A percentile compares a stretch with the other conserved stretches of the same genome.
phyloP scores from a whole-genome alignment of 768 basidiomycete genomes.

The Naganishia onofrii region DNA sequence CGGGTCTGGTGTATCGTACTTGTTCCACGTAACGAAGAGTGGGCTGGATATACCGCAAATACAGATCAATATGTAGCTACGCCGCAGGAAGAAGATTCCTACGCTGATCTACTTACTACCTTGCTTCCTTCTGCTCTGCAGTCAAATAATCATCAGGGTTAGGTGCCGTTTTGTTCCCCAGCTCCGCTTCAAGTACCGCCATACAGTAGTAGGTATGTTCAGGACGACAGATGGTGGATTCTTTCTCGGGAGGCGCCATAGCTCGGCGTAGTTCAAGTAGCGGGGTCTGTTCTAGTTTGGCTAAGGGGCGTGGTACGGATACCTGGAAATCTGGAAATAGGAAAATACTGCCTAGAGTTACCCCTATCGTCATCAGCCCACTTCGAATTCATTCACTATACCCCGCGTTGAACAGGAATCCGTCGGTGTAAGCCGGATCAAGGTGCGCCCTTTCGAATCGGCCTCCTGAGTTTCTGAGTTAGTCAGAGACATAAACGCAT shows the following conservation, averaged over 20 bases:
- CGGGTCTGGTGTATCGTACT: slow-evolving; percentile 42
- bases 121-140: slow-evolving; percentile 66
- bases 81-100: background rate
- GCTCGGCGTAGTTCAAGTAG: background rate
- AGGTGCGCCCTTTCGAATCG: background rate
- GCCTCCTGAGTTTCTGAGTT: background rate
- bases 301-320: too few species aligned
- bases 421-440: background rate
- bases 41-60: slow-evolving; percentile 62
- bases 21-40: slow-evolving; percentile 96
- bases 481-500: background rate
- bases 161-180: slow-evolving; percentile 59
- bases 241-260: background rate
- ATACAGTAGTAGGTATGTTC: slow-evolving; percentile 55
- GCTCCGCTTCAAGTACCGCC: slow-evolving; percentile 51
- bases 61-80: background rate
- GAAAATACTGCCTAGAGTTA: too few species aligned
- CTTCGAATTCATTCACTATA: background rate
- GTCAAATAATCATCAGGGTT: slow-evolving; percentile 59
- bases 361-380: background rate
- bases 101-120: background rate
- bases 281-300: too few species aligned
- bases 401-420: background rate
- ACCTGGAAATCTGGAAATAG: too few species aligned
- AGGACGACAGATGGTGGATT: slow-evolving; percentile 26